A percentile compares a stretch with the other conserved stretches of the same genome.
These are phyloP conservation scores for Diplodia mutila DNA, from an alignment of 2,329 filamentous ascomycete species.

Conservation along the genomic window DNA sequence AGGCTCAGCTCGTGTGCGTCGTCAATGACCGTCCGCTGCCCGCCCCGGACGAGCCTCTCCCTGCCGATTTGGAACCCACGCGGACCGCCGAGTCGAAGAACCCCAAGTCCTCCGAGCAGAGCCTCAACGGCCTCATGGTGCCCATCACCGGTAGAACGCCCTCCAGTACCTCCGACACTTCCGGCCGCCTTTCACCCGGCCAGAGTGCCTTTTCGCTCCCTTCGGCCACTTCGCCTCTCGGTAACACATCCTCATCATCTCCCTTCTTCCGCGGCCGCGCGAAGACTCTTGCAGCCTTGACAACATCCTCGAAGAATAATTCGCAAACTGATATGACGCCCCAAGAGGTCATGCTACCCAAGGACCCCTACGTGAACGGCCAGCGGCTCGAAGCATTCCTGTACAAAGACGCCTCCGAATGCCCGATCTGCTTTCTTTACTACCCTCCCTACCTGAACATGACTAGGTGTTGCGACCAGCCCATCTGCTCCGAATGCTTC, in stretches of 20 bases:
- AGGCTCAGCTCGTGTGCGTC: slow-evolving; percentile 91
- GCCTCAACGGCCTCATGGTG: slow-evolving; percentile 73
- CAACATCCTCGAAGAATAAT: slow-evolving; percentile 74
- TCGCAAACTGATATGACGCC: slow-evolving; percentile 73
- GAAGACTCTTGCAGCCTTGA: slow-evolving; percentile 83
- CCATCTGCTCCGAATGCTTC: slow-evolving; percentile 98
- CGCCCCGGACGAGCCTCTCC: slow-evolving; percentile 74
- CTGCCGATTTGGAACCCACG: slow-evolving; percentile 61
- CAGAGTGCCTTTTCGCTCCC: slow-evolving; percentile 65
- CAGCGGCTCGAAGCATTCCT: slow-evolving; percentile 89
- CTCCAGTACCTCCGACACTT: slow-evolving; percentile 76
- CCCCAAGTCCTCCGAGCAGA: slow-evolving; percentile 60
- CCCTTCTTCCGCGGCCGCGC: slow-evolving; percentile 78
- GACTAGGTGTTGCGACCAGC: slow-evolving; percentile 92
- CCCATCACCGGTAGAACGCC: slow-evolving; percentile 77
- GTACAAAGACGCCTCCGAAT: slow-evolving; percentile 89
- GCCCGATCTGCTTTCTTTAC: slow-evolving; percentile 94
- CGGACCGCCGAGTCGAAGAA: slow-evolving; percentile 9
- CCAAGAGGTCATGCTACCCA: slow-evolving; percentile 77
- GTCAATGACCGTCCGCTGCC: slow-evolving; percentile 84
- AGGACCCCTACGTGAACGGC: slow-evolving; percentile 90
- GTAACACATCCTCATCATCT: slow-evolving; percentile 49
- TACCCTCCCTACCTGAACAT: slow-evolving; percentile 94
- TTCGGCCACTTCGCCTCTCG: slow-evolving; percentile 59
- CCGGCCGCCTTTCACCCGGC: slow-evolving; percentile 61